Evolutionary conservation across 331 rosid species (phyloP).

Genomic region (Malus hybrid): DNA sequence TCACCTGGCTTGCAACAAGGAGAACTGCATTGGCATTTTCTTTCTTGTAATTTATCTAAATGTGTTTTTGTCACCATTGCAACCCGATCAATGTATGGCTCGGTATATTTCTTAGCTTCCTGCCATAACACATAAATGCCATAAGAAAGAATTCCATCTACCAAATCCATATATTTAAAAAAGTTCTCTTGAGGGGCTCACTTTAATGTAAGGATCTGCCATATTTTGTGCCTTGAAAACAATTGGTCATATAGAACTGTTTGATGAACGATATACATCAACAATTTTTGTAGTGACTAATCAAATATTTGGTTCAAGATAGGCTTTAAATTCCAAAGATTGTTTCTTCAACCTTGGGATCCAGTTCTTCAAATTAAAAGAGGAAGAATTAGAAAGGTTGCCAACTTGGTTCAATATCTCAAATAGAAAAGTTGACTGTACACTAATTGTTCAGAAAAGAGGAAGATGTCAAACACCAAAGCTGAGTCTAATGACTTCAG

Average conservation of each 20-base stretch:
- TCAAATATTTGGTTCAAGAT: slow-evolving; percentile 13
- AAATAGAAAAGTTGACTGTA: not conserved
- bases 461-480: no score
- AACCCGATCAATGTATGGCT: not conserved
- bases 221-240: slow-evolving; percentile 13
- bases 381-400: not conserved
- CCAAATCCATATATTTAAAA: not conserved
- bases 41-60: slow-evolving; percentile 14
- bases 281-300: slow-evolving; percentile 8
- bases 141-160: not conserved
- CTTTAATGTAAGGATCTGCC: slow-evolving; percentile 16
- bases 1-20: slow-evolving; percentile 90
- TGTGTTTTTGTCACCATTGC: slow-evolving; percentile 15
- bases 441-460: not conserved
- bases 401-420: not conserved
- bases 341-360: slow-evolving; percentile 27
- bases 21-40: slow-evolving; percentile 63
- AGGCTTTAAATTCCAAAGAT: slow-evolving; percentile 14
- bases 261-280: slow-evolving; percentile 20
- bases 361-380: slow-evolving; percentile 25
- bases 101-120: slow-evolving; percentile 17
- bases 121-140: slow-evolving; percentile 12
- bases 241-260: slow-evolving; percentile 18
- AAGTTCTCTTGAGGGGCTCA: not conserved
- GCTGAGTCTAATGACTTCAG: no score